These are phyloP conservation scores for Echinosophora koreensis DNA, from an alignment of 306 rosid genomes.

Conservation along the genomic window DNA sequence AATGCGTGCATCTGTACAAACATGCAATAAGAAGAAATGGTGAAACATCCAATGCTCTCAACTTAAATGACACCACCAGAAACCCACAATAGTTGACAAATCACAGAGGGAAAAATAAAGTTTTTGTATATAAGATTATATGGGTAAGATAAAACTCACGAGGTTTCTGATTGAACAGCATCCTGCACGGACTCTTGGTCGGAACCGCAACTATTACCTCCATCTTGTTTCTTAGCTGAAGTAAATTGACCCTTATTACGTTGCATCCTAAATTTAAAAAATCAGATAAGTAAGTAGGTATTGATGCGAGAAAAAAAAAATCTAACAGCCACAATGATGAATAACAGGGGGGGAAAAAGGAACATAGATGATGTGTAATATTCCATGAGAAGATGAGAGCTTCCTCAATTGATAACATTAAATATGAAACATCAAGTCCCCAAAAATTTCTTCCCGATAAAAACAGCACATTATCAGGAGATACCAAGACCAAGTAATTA, in stretches of 20 bases:
- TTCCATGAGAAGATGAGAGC: background rate
- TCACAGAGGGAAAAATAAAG: conserved; percentile 3
- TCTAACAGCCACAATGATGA: conserved; percentile 31
- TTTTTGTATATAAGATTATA: conserved; percentile 14
- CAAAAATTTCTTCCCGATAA: background rate
- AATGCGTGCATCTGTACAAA: conserved; percentile 78
- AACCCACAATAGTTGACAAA: conserved; percentile 35
- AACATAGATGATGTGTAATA: conserved; percentile 9
- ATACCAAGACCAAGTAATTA: background rate
- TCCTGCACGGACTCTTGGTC: conserved; percentile 84
- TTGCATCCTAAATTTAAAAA: conserved; percentile 77
- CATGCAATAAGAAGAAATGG: conserved; percentile 41
- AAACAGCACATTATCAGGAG: background rate
- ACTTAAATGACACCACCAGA: conserved; percentile 36
- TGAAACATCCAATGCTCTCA: conserved; percentile 32
- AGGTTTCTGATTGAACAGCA: conserved; percentile 70
- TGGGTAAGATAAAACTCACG: conserved; percentile 62
- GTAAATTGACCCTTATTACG: conserved; percentile 98
- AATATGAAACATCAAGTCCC: conserved; percentile 4
- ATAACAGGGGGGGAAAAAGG: background rate
- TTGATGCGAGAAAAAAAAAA: conserved; percentile 20
- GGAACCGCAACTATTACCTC: conserved; percentile 67
- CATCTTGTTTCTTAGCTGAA: conserved; percentile 86
- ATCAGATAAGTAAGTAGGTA: conserved; percentile 37
- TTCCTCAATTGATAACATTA: conserved; percentile 20